Evolutionary conservation across 2,329 filamentous ascomycete genomes (phyloP).

Genomic region (Scytalidium lignicola): DNA sequence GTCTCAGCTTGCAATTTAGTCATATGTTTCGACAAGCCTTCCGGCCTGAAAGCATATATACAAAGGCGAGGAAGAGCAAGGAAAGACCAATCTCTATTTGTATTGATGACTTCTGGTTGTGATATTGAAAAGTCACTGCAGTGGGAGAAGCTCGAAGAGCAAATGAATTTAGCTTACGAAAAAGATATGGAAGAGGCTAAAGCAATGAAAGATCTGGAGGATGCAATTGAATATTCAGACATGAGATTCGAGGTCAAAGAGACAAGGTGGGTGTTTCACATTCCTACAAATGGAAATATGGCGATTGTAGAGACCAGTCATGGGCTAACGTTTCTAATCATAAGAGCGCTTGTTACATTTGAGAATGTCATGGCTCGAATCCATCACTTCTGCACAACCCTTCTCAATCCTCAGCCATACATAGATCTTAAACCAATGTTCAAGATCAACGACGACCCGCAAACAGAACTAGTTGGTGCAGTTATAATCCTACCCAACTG

Average conservation of each 20-base stretch:
- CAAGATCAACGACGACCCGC: slow-evolving; percentile 37
- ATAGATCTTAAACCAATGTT: slow-evolving; percentile 66
- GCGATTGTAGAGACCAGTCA: too few species aligned
- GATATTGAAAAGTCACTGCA: slow-evolving; percentile 31
- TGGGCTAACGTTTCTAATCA: too few species aligned
- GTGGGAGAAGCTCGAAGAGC: slow-evolving; percentile 64
- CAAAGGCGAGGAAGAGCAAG: slow-evolving; percentile 61
- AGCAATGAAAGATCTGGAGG: slow-evolving; percentile 16
- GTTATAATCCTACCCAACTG: slow-evolving; percentile 67
- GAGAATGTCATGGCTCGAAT: slow-evolving; percentile 73
- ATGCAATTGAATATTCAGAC: slow-evolving; percentile 27
- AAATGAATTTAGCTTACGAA: slow-evolving; percentile 53
- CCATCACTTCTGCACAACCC: slow-evolving; percentile 69
- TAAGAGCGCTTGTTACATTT: slow-evolving; percentile 57
- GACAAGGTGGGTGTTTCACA: slow-evolving; percentile 34
- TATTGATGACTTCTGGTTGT: slow-evolving; percentile 44
- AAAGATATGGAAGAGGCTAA: slow-evolving; percentile 25
- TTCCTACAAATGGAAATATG: too few species aligned
- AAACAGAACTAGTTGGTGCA: slow-evolving; percentile 38
- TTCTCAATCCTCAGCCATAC: slow-evolving; percentile 48
- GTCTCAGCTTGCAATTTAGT: slow-evolving; percentile 59
- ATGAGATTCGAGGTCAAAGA: slow-evolving; percentile 35
- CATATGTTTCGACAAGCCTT: slow-evolving; percentile 57
- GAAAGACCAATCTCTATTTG: slow-evolving; percentile 41
- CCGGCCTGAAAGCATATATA: slow-evolving; percentile 59